Base-by-base conservation (phyloP, 805 yeast genomes). In the Yarrowia yakushimensis region DNA sequence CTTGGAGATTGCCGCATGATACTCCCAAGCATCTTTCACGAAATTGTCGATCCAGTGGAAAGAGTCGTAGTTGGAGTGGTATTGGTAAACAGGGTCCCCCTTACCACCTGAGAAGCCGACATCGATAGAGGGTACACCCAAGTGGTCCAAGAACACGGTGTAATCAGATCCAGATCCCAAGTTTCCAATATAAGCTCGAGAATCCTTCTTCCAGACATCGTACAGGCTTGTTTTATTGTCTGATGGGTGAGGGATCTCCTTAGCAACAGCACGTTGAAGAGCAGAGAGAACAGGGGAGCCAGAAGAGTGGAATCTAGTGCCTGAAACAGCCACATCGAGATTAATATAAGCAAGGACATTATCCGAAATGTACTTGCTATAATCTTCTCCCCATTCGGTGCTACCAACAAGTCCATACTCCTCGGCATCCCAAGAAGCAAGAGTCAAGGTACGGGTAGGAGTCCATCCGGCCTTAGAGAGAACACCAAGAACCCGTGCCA, bases 361-460 rank as follows among this genome's bases (percentile, higher is more conserved):
- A 39, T 75, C 77, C 50, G 78, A 75, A 34, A 88, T 72, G 30
- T 69, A 69, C 25, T 76, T 69, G 2, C 78, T 79, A 62, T 82
- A 76, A 62, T 82, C 83, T 71, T 88, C 93, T 6, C 86, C 90
- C 76, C 80, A 87, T 68, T 89, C 94, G 0, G 94, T 85, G 0
- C 91, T 84, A 0, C 96, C 96, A 30, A 89, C 66, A 62, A 84
- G 74, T 0, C 88, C 93, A 65, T 81, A 82, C 69, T 85, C 90
- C 66, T 85, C 91, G 34, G 89, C 96, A 73, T 90, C 96, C 91
- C 91, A 90, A 28, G 88, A 84, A 0, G 86, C 86, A 48, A 90
- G 77, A 61, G 82, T 78, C 23, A 90, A 85, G 0, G 91, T 82
- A 68, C 94, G 77, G 57, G 81, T 71, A 11, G 96, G 96, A 68